Base-by-base conservation (phyloP, 2,329 filamentous ascomycete species). In the Mariannaea elegans region DNA sequence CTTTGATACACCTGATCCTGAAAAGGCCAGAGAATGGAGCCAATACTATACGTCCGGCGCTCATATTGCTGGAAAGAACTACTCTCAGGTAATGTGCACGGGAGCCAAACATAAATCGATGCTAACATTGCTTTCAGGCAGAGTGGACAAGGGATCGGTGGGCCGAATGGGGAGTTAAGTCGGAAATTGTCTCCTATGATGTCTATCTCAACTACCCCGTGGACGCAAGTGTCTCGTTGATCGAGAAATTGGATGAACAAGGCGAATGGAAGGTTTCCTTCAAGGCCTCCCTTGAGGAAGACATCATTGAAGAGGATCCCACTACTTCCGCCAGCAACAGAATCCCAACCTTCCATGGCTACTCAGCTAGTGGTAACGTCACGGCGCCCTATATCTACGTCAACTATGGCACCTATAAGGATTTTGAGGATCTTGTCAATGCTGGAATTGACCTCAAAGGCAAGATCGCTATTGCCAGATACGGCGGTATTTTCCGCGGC, bases 341-440 rank as follows among this genome's bases (percentile, higher is more conserved):
- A 27, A 84, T 98, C 21, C 93, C 94, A 1, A 94, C 90, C 0
- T 98, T 98, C 80, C 94, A 98, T 72, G 95, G 94, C 52, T 98
- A 97, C 76, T 97, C 93, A 4, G 93, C 93, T 4, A 94, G 84
- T 61, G 94, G 94, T 24, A 97, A 98, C 74, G 94, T 96, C 46
- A 97, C 94, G 0, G 93, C 87, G 3, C 86, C 87, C 13, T 95
- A 92, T 65, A 91, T 97, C 29, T 98, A 90, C 71, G 93, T 92
- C 73, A 97, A 97, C 76, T 97, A 95, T 71, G 94, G 94, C 51
- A 95, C 91, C 1, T 96, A 89, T 72, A 79, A 84, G 64, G 94
- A 98, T 73, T 98, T 89, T 65, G 90, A 95, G 68, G 93, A 97
- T 64, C 82, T 98, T 13, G 72, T 90, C 41, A 83, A 87, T 36